Evolutionary conservation across 23 red algal species (phyloP).

Genomic region (Cyanidium caldarium): DNA sequence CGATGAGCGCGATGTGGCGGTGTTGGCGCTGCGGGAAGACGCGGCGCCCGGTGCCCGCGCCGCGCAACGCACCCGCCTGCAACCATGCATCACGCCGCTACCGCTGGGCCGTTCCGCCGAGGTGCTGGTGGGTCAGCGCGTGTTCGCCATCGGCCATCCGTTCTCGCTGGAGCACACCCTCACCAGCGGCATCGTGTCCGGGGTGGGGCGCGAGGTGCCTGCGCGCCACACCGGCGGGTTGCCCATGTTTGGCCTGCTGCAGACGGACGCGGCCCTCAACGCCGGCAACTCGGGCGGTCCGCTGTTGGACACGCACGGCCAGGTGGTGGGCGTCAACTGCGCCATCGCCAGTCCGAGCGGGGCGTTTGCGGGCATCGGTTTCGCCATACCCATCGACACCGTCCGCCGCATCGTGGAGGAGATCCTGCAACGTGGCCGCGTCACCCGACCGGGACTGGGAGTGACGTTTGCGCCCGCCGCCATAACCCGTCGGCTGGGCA

Average conservation of each 20-base stretch:
- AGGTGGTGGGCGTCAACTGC: constrained; percentile 13
- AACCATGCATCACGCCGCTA: background rate
- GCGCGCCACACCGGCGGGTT: background rate
- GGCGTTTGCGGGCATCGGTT: constrained; percentile 27
- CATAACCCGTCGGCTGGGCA: background rate
- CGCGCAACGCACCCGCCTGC: background rate
- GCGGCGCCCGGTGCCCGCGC: background rate
- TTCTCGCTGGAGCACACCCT: constrained; percentile 26
- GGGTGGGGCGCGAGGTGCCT: constrained; percentile 17
- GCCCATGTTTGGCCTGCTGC: constrained; percentile 24
- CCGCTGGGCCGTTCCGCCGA: background rate
- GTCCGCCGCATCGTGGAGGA: constrained; percentile 8
- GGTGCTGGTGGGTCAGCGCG: constrained; percentile 21
- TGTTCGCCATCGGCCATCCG: constrained; percentile 31
- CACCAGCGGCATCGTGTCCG: constrained; percentile 24
- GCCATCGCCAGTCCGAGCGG: constrained; percentile 9
- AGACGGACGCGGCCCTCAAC: constrained; percentile 29
- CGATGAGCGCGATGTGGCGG: constrained; percentile 18
- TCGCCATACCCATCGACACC: constrained; percentile 28
- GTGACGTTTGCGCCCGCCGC: background rate
- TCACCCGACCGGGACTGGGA: background rate
- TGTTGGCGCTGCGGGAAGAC: constrained; percentile 5
- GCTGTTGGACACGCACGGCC: constrained; percentile 6
- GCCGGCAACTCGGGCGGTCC: constrained; percentile 27
- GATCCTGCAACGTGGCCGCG: constrained; percentile 6